Conservation (phyloP, 352 stramenopile species). For the Phytophthora macrochlamydospora region DNA sequence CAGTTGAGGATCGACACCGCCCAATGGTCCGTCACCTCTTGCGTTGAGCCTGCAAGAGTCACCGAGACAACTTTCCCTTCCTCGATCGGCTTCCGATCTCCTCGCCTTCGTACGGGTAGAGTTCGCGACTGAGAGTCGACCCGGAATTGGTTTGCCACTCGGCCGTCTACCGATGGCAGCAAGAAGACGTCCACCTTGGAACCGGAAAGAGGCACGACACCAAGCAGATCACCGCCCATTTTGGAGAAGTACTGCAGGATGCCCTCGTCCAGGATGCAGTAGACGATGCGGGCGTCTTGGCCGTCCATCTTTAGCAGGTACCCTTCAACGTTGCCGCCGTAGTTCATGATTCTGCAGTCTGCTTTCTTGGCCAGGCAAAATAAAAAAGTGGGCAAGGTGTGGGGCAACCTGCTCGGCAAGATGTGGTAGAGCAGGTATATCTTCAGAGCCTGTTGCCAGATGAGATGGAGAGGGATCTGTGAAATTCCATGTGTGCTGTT, state of each 20-base stretch:
- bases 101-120: constrained; percentile 21
- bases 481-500: neutral
- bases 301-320: constrained; percentile 79
- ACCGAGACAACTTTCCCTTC: constrained; percentile 33
- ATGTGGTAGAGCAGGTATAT: no score
- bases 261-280: constrained; percentile 87
- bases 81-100: constrained; percentile 19
- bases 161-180: constrained; percentile 42
- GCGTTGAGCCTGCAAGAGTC: constrained; percentile 61
- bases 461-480: constrained; percentile 1
- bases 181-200: constrained; percentile 80
- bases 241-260: constrained; percentile 81
- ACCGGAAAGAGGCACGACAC: constrained; percentile 68
- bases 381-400: constrained; percentile 10
- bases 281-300: constrained; percentile 64
- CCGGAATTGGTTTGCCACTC: constrained; percentile 66
- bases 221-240: constrained; percentile 68
- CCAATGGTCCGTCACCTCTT: constrained; percentile 70
- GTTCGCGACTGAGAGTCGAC: constrained; percentile 51
- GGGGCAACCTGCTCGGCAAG: neutral
- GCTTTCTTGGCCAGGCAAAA: constrained; percentile 14
- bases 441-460: neutral
- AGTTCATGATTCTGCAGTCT: constrained; percentile 29
- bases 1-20: constrained; percentile 83
- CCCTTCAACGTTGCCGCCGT: constrained; percentile 80